phyloP scores from a whole-genome alignment of 2,329 filamentous ascomycete species.

The Xylariomycetidae sp. region DNA sequence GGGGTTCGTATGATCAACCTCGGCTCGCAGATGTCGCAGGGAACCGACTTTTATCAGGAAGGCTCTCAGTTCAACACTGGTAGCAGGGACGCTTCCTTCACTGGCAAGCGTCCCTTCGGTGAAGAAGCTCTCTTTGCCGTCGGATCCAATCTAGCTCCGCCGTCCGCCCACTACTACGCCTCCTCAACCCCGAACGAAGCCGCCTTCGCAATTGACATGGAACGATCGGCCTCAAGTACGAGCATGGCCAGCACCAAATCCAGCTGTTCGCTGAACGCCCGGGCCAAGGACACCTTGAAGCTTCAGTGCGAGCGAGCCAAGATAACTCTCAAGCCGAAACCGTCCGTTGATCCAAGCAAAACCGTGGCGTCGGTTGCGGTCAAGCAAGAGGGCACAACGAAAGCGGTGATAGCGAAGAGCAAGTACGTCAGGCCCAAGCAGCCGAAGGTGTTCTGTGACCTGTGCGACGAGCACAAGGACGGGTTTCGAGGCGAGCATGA shows the following conservation, averaged over 20 bases:
- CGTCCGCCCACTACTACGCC: slow-evolving; percentile 25
- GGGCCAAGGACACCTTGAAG: slow-evolving; percentile 41
- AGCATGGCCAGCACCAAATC: slow-evolving; percentile 39
- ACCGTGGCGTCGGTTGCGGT: slow-evolving; percentile 14
- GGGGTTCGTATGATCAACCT: slow-evolving; percentile 27
- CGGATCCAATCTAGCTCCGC: slow-evolving; percentile 29
- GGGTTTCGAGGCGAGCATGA: slow-evolving; percentile 87
- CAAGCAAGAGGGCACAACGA: slow-evolving; percentile 40
- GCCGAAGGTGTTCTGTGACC: slow-evolving; percentile 61
- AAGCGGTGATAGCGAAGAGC: slow-evolving; percentile 36
- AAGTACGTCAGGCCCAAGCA: slow-evolving; percentile 58
- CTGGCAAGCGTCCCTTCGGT: slow-evolving; percentile 19
- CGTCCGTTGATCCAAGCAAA: slow-evolving; percentile 24
- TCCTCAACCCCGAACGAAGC: slow-evolving; percentile 23
- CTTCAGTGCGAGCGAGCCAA: slow-evolving; percentile 39
- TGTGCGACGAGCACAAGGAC: slow-evolving; percentile 66
- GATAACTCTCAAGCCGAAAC: slow-evolving; percentile 40
- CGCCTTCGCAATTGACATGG: slow-evolving; percentile 34
- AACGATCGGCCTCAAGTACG: slow-evolving; percentile 41
- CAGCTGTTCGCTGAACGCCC: slow-evolving; percentile 37
- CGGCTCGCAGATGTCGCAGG: slow-evolving; percentile 28
- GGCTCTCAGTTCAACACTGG: slow-evolving; percentile 15
- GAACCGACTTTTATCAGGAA: slow-evolving; percentile 18
- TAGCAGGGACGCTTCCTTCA: slow-evolving; percentile 19
- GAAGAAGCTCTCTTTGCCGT: slow-evolving; percentile 30